Evolutionary conservation across 208 protist species (phyloP), one percentile per base, ranked within the genome.

Genomic region (Trypanosoma mega): DNA sequence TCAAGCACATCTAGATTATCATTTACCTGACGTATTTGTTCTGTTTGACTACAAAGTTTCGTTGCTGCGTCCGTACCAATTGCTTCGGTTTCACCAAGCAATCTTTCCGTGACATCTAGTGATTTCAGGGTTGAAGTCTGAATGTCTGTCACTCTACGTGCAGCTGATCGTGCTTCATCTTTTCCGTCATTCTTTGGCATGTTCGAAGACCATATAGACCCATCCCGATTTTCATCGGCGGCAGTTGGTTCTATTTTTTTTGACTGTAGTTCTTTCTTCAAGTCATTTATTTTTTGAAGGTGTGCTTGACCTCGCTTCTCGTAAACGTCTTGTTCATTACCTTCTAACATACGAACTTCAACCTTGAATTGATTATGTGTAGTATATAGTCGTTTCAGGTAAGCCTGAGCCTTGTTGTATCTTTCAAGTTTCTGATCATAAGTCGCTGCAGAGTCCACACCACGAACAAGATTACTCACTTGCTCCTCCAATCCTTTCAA

Each of bases 1-100:
- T 74, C 76, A 16, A 83, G 46, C 16, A 61, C 57, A 36, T 80
- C 63, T 18, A 83, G 33, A 82, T 85, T 64, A 12, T 66, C 75
- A 29, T 87, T 82, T 5, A 85, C 82, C 37, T 76, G 54, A 47
- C 78, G 68, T 50, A 94, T 87, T 63, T 93, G 79, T 67, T 90
- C 85, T 21, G 76, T 85, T 56, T 96, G 90, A 12, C 39, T 64
- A 9, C 53, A 69, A 33, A 96, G 68, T 59, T 68, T 88, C 43
- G 76, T 63, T 20, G 72, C 67, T 11, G 85, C 84, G 61, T 90
- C 81, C 20, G 58, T 41, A 41, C 78, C 85, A 1, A 87, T 55
- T 24, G 58, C 63, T 60, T 96, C 85, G 23, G 87, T 93, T 36
- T 89, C 76, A 63, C 74, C 74, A 47, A 94, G 39, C 37, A 85